These are phyloP conservation scores for Saussurea involucrata DNA, from an alignment of 129 eudicot species.

Conservation along the genomic window DNA sequence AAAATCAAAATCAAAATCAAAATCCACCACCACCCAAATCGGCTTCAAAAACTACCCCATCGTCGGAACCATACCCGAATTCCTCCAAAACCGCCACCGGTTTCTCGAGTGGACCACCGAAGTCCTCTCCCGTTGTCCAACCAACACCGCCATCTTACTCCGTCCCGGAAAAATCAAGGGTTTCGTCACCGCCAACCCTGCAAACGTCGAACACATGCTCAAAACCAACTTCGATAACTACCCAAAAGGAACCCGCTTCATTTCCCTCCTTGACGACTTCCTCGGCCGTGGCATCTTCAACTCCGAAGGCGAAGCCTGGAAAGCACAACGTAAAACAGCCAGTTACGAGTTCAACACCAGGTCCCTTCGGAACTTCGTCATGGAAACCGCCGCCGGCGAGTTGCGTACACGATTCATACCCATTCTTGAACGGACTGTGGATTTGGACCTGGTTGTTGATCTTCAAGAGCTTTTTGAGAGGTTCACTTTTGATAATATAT, in stretches of 20 bases:
- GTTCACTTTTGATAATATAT: constrained; percentile 80
- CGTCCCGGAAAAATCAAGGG: constrained; percentile 73
- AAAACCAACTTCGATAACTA: constrained; percentile 69
- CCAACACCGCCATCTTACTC: constrained; percentile 65
- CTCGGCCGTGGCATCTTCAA: constrained; percentile 83
- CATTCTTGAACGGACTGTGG: constrained; percentile 32
- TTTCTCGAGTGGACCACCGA: constrained; percentile 78
- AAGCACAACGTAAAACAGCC: constrained; percentile 67
- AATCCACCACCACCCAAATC: constrained; percentile 10
- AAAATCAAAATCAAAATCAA: neutral
- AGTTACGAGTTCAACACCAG: constrained; percentile 73
- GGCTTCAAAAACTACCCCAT: constrained; percentile 74
- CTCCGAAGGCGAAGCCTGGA: constrained; percentile 72
- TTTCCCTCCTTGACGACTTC: constrained; percentile 56
- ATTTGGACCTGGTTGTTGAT: constrained; percentile 34
- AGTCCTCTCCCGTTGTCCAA: constrained; percentile 52
- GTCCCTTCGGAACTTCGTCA: constrained; percentile 55
- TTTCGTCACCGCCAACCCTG: constrained; percentile 74
- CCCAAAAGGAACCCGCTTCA: constrained; percentile 79
- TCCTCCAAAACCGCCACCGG: constrained; percentile 72
- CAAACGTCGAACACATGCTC: constrained; percentile 67
- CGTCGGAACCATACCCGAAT: constrained; percentile 68
- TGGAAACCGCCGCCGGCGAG: constrained; percentile 43
- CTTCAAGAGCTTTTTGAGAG: constrained; percentile 74
- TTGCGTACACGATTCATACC: constrained; percentile 49